phyloP scores from a whole-genome alignment of 2,329 filamentous ascomycete genomes.

The Graphilbum ipis-grandicollis region DNA sequence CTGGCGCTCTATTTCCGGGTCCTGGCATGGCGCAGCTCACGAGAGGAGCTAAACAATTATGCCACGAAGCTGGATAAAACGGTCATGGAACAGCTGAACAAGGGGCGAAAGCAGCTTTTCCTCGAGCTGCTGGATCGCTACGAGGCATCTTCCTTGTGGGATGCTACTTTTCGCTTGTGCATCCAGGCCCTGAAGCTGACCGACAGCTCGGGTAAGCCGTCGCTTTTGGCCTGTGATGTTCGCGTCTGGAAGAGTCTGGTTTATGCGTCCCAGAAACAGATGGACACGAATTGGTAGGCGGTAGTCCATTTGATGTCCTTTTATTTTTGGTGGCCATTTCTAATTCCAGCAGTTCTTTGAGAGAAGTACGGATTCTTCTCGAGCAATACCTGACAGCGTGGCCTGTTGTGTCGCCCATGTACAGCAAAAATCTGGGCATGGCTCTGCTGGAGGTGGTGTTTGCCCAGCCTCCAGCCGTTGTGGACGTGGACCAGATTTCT shows the following conservation, averaged over 20 bases:
- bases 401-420: constrained; percentile 13
- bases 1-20: constrained; percentile 31
- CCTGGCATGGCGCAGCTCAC: constrained; percentile 23
- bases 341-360: constrained; percentile 11
- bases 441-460: constrained; percentile 17
- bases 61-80: constrained; percentile 21
- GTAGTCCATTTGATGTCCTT: too few species aligned
- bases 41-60: constrained; percentile 22
- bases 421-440: constrained; percentile 17
- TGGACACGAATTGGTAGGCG: constrained; percentile 14
- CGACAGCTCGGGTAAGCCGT: constrained; percentile 19
- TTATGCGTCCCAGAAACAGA: constrained; percentile 13
- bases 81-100: constrained; percentile 24
- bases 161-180: constrained; percentile 24
- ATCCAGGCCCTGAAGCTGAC: constrained; percentile 22
- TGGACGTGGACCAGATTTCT: too few species aligned
- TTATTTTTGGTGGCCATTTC: too few species aligned
- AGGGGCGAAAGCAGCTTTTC: constrained; percentile 29
- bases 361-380: constrained; percentile 13
- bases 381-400: constrained; percentile 12
- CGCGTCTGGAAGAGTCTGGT: constrained; percentile 18
- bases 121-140: constrained; percentile 22
- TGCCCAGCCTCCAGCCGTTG: constrained; percentile 10
- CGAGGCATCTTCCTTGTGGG: constrained; percentile 22
- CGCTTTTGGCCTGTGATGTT: constrained; percentile 27